phyloP scores from a whole-genome alignment of 441 rosid species.

The Croton laevigatus region DNA sequence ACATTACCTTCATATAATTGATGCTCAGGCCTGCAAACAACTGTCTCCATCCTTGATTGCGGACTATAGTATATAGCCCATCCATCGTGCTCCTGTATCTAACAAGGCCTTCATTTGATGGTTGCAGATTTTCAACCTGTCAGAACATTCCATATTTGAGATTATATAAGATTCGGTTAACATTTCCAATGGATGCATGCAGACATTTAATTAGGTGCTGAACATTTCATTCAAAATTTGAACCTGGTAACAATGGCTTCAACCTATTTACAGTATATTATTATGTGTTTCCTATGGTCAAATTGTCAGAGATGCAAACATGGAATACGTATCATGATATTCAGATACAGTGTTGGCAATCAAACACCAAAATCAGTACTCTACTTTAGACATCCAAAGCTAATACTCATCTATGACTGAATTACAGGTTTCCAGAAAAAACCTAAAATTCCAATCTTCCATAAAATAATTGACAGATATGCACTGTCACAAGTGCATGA shows the following conservation, averaged over 20 bases:
- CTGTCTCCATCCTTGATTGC: constrained; percentile 89
- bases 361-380: not conserved
- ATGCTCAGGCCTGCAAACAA: constrained; percentile 94
- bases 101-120: constrained; percentile 41
- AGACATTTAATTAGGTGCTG: not conserved
- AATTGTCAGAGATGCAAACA: not conserved
- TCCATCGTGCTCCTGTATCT: constrained; percentile 68
- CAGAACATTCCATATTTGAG: not conserved
- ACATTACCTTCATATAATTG: constrained; percentile 78
- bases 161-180: not conserved
- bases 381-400: not conserved
- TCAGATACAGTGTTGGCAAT: not conserved
- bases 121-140: constrained; percentile 77
- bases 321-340: not conserved
- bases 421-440: not conserved
- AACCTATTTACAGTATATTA: not conserved
- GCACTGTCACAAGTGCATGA: not conserved
- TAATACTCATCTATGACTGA: not conserved
- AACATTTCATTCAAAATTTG: constrained; percentile 4
- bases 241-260: not conserved
- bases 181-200: not conserved
- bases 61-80: constrained; percentile 61
- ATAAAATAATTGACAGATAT: not conserved
- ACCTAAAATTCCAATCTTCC: not conserved
- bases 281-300: not conserved